These are phyloP conservation scores for Rhizophagus clarus DNA, from an alignment of 192 early-diverging fungal genomes.

Conservation along the genomic window DNA sequence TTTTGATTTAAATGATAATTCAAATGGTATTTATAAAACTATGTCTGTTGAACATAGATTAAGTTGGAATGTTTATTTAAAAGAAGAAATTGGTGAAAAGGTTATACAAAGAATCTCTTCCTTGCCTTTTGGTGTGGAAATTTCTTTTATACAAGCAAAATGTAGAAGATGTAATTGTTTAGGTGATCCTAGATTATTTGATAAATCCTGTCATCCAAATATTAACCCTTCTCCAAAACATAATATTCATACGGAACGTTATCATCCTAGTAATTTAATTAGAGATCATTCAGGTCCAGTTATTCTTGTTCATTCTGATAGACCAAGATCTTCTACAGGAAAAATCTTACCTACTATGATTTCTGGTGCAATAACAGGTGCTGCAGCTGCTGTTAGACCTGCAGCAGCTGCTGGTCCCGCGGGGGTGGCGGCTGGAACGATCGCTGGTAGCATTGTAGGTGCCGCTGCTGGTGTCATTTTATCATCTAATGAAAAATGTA, in stretches of 20 bases:
- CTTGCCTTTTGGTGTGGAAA: neutral
- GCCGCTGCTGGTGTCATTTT: neutral
- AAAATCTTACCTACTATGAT: neutral
- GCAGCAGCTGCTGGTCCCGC: neutral
- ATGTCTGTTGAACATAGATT: neutral
- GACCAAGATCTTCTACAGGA: neutral
- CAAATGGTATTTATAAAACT: neutral
- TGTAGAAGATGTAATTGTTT: neutral
- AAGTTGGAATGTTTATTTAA: constrained; percentile 2
- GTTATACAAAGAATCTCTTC: neutral
- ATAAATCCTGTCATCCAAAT: neutral
- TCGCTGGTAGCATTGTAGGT: neutral
- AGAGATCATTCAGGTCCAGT: neutral
- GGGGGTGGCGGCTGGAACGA: neutral
- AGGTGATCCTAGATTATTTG: neutral
- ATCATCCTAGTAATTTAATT: neutral
- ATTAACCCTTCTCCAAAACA: neutral
- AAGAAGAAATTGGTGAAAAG: neutral
- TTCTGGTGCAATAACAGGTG: neutral
- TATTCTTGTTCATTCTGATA: constrained; percentile 3
- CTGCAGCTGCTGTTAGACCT: neutral
- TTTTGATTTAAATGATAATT: neutral
- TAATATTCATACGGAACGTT: neutral
- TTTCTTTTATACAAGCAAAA: neutral
- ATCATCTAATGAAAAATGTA: neutral